phyloP scores from a whole-genome alignment of 179 eudicot species.

The Drosera spatulata region DNA sequence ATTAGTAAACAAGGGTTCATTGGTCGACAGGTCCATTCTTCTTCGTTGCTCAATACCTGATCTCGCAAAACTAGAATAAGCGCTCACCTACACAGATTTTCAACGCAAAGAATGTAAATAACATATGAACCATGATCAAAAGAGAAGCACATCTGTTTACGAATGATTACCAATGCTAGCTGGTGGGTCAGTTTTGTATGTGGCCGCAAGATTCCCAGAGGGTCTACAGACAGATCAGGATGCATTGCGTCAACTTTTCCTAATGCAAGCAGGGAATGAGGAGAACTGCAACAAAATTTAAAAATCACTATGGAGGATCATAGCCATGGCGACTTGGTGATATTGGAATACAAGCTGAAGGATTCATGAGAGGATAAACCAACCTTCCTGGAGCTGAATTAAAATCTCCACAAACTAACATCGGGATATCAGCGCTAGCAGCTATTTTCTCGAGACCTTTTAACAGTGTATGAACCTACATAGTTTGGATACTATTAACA shows the following conservation, averaged over 20 bases:
- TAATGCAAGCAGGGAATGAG: conserved; percentile 92
- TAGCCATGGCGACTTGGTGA: not conserved
- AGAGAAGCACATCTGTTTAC: not conserved
- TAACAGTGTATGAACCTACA: conserved; percentile 81
- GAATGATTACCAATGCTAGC: conserved; percentile 64
- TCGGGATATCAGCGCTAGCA: conserved; percentile 91
- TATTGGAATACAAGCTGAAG: not conserved
- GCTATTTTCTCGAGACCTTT: conserved; percentile 98
- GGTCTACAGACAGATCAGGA: conserved; percentile 77
- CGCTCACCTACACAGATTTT: conserved; percentile 60
- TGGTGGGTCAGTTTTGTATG: conserved; percentile 67
- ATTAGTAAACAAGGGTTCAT: conserved; percentile 88
- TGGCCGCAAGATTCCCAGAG: conserved; percentile 84
- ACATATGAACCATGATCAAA: too few species aligned
- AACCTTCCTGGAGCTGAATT: conserved; percentile 69
- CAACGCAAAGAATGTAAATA: not conserved
- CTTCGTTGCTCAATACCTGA: conserved; percentile 72
- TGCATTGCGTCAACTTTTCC: conserved; percentile 90
- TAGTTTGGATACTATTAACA: not conserved
- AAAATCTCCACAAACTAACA: conserved; percentile 28
- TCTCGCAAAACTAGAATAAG: conserved; percentile 84
- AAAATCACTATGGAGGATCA: not conserved
- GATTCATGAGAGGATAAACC: conserved; percentile 6
- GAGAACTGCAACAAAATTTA: conserved; percentile 49
- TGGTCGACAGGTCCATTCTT: conserved; percentile 73